These are phyloP conservation scores for Neurospora africana DNA, from an alignment of 495 filamentous ascomycete genomes.

Conservation along the genomic window DNA sequence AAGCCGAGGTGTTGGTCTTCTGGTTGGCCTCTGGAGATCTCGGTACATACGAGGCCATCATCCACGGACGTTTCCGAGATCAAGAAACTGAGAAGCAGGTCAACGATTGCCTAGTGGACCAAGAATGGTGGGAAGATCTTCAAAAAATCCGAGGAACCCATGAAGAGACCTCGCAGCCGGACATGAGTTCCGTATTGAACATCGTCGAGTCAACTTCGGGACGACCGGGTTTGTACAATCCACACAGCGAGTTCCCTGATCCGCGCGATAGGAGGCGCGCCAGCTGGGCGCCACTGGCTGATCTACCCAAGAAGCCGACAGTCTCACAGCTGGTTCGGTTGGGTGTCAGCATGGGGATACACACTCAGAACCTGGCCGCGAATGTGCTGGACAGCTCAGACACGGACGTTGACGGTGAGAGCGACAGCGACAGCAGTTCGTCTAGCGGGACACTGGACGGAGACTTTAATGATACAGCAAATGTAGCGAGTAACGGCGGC, in stretches of 20 bases:
- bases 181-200: constrained; percentile 21
- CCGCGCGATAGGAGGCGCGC: constrained; percentile 21
- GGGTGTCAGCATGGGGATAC: constrained; percentile 60
- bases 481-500: constrained; percentile 16
- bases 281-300: constrained; percentile 26
- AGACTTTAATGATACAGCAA: constrained; percentile 23
- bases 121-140: constrained; percentile 82
- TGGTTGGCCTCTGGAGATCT: constrained; percentile 69
- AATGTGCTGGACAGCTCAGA: constrained; percentile 46
- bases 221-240: constrained; percentile 20
- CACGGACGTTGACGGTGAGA: constrained; percentile 28
- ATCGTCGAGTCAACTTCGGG: constrained; percentile 27
- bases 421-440: constrained; percentile 37
- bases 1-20: constrained; percentile 69
- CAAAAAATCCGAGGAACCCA: constrained; percentile 46
- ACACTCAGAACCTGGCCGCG: constrained; percentile 60
- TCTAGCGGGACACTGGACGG: constrained; percentile 12
- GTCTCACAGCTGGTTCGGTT: constrained; percentile 53
- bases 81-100: constrained; percentile 42
- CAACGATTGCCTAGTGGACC: constrained; percentile 49
- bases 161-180: constrained; percentile 32
- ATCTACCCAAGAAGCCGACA: constrained; percentile 45
- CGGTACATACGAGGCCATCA: constrained; percentile 63
- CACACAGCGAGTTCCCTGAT: constrained; percentile 13
- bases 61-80: constrained; percentile 48